These are phyloP conservation scores for Pythium aristosporum DNA, from an alignment of 352 stramenopile species.

Conservation along the genomic window DNA sequence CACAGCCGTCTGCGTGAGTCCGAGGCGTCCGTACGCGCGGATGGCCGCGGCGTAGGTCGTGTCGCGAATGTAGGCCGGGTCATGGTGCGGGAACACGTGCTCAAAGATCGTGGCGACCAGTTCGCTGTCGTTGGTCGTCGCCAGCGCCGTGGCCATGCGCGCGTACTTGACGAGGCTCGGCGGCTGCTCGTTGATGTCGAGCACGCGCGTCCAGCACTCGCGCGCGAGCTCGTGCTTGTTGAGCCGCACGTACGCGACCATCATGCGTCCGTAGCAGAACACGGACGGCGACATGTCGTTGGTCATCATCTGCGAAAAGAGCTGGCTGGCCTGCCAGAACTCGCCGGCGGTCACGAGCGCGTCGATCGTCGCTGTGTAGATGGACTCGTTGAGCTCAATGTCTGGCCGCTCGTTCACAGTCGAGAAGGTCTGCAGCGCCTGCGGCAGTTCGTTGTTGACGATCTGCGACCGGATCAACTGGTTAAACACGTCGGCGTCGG, in stretches of 20 bases:
- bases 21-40: constrained; percentile 65
- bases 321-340: constrained; percentile 62
- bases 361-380: constrained; percentile 79
- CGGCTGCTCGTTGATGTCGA: constrained; percentile 40
- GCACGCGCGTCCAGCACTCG: constrained; percentile 73
- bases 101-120: constrained; percentile 67
- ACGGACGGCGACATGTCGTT: constrained; percentile 56
- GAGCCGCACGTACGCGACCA: constrained; percentile 73
- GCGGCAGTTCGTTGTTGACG: constrained; percentile 53
- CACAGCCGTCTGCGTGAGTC: constrained; percentile 57
- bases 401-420: constrained; percentile 43
- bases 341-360: constrained; percentile 53
- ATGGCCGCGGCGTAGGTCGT: constrained; percentile 65
- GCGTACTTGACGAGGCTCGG: constrained; percentile 55
- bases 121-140: constrained; percentile 56
- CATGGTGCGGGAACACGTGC: constrained; percentile 48
- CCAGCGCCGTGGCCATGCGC: constrained; percentile 60
- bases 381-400: constrained; percentile 56
- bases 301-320: constrained; percentile 79
- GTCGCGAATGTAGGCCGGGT: constrained; percentile 47
- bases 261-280: constrained; percentile 76
- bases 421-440: constrained; percentile 78
- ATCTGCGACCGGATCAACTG: constrained; percentile 82
- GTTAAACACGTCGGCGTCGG: constrained; percentile 52
- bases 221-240: constrained; percentile 60